Percentiles rank a stretch among this genome's conserved stretches.
phyloP scores from a whole-genome alignment of 2,329 filamentous ascomycete species.

The Cadophora gregata region DNA sequence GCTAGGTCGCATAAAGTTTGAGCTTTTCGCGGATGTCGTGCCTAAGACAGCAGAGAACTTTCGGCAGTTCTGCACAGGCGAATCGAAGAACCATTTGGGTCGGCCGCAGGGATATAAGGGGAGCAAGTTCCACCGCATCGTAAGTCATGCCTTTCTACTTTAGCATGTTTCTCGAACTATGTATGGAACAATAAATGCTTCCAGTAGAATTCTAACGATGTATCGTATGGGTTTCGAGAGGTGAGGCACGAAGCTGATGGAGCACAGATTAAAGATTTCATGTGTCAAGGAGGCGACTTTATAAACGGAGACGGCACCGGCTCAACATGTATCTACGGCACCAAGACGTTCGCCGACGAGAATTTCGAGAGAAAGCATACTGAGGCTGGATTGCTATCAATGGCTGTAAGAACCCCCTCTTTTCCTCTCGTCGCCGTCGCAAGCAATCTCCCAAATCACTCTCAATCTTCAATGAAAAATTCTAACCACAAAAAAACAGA shows the following conservation, averaged over 20 bases:
- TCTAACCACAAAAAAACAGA: constrained; percentile 55
- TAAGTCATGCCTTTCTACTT: constrained; percentile 52
- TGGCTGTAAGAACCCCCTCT: constrained; percentile 75
- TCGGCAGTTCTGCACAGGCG: constrained; percentile 94
- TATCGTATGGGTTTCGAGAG: too few relatives aligned
- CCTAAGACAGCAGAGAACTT: constrained; percentile 96
- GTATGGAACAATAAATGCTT: too few relatives aligned
- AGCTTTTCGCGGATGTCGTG: constrained; percentile 84
- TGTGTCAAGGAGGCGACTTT: constrained; percentile 98
- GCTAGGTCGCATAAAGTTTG: constrained; percentile 85
- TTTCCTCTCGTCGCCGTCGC: constrained; percentile 9
- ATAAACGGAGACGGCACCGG: constrained; percentile 92
- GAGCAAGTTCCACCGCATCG: constrained; percentile 91
- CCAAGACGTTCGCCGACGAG: constrained; percentile 85
- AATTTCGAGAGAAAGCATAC: constrained; percentile 85
- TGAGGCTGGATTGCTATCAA: constrained; percentile 80
- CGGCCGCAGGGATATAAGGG: constrained; percentile 93
- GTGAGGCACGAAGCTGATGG: background rate
- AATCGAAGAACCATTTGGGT: constrained; percentile 79
- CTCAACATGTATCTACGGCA: constrained; percentile 85
- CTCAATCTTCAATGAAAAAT: background rate
- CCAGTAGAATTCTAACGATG: too few relatives aligned
- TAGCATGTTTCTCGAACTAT: too few relatives aligned
- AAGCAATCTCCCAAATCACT: background rate
- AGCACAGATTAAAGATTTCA: constrained; percentile 86